Conservation (phyloP, 495 filamentous ascomycete species). For the Lepidopterella palustris region DNA sequence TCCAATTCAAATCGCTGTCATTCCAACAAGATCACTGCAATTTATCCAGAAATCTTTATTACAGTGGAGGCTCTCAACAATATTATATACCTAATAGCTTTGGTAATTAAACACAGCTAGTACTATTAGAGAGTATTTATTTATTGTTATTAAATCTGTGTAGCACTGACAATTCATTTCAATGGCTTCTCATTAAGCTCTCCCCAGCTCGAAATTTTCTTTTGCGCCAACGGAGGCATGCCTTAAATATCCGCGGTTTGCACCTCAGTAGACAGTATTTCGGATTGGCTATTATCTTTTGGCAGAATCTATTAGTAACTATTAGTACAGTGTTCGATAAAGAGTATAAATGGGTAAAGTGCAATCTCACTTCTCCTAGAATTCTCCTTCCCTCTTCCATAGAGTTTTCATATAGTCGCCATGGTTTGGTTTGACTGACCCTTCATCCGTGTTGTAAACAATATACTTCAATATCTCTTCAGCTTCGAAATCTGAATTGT, state of each 20-base stretch:
- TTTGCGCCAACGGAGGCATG: not conserved
- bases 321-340: not conserved
- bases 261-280: not conserved
- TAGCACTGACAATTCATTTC: not conserved
- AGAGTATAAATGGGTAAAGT: not conserved
- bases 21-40: too few relatives aligned
- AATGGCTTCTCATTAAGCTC: not conserved
- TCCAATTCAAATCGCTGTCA: too few relatives aligned
- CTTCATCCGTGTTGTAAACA: not conserved
- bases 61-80: too few relatives aligned
- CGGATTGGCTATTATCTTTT: not conserved
- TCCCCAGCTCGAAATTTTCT: not conserved
- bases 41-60: too few relatives aligned
- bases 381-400: not conserved
- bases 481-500: not conserved
- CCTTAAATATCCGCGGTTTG: not conserved
- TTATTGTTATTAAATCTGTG: not conserved
- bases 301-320: not conserved
- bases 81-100: too few relatives aligned
- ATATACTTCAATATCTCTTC: not conserved
- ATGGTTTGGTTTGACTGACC: not conserved
- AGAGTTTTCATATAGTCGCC: not conserved
- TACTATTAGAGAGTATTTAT: too few relatives aligned
- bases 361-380: not conserved
- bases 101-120: too few relatives aligned